Conservation (phyloP, 2,329 filamentous ascomycete species). For the Bipolaris cookei region DNA sequence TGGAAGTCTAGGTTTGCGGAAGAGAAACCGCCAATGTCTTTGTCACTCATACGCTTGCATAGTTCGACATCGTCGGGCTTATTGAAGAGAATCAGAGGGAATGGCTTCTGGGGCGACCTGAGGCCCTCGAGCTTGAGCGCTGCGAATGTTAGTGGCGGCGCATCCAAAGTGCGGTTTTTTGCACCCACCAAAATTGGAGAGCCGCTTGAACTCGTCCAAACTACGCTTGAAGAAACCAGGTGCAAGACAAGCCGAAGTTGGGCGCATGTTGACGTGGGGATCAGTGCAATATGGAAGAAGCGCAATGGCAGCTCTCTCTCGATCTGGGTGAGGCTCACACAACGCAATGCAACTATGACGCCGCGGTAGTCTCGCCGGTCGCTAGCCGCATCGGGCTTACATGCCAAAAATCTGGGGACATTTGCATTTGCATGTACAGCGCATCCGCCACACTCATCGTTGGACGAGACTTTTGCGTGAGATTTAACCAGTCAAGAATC, state of each 20-base stretch:
- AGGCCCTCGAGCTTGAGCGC: slow-evolving; percentile 73
- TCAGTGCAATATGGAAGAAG: not conserved
- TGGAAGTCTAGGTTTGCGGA: slow-evolving; percentile 73
- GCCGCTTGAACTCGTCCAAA: slow-evolving; percentile 64
- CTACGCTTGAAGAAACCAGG: slow-evolving; percentile 65
- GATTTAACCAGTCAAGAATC: slow-evolving; percentile 1
- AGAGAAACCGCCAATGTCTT: slow-evolving; percentile 85
- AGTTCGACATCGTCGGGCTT: slow-evolving; percentile 50
- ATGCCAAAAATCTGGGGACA: slow-evolving; percentile 26
- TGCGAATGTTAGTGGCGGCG: slow-evolving; percentile 49
- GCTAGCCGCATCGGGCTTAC: slow-evolving; percentile 26
- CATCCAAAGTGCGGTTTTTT: slow-evolving; percentile 36
- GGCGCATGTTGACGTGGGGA: slow-evolving; percentile 41
- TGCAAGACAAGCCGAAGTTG: slow-evolving; percentile 44
- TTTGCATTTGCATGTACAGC: slow-evolving; percentile 7
- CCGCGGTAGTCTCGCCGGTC: slow-evolving; percentile 21
- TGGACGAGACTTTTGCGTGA: slow-evolving; percentile 1
- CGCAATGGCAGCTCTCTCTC: slow-evolving; percentile 14
- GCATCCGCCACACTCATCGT: slow-evolving; percentile 7
- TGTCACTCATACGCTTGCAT: slow-evolving; percentile 83
- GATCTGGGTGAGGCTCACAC: slow-evolving; percentile 14
- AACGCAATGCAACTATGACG: slow-evolving; percentile 23
- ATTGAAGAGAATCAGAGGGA: slow-evolving; percentile 69
- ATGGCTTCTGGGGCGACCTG: slow-evolving; percentile 68
- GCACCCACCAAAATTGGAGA: slow-evolving; percentile 60